Evolutionary conservation across 306 rosid genomes (phyloP), one percentile per base, ranked within the genome.

Genomic region (Castanea sativa): DNA sequence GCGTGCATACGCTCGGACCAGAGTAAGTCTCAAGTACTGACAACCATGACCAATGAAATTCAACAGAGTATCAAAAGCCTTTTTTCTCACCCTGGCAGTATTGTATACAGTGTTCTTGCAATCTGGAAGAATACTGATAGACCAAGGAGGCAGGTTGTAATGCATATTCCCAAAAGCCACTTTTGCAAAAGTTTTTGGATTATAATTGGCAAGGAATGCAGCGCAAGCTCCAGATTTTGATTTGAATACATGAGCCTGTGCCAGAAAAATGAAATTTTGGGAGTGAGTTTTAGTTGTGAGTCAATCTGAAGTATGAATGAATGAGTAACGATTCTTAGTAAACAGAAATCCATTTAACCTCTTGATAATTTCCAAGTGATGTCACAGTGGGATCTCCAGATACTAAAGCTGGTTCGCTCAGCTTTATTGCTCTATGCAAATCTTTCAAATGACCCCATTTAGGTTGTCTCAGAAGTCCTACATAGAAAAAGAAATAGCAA

Each of bases 371-470:
- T 80, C 99, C 98, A 29, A 93, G 90, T 73, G 87, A 82, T 33
- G 86, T 83, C 43, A 93, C 92, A 1, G 60, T 71, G 38, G 98
- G 97, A 80, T 91, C 92, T 51, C 85, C 92, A 23, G 98, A 90
- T 61, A 95, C 89, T 52, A 95, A 87, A 82, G 99, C 98, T 63
- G 98, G 98, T 80, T 93, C 98, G 14, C 93, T 90, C 29, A 95
- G 89, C 78, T 95, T 95, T 80, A 95, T 88, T 73, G 99, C 99
- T 82, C 97, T 86, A 73, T 95, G 97, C 74, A 95, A 84, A 88
- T 95, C 99, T 90, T 87, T 95, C 78, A 95, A 78, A 88, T 95
- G 99, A 52, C 99, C 99, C 99, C 99, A 95, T 77, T 95, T 95
- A 2, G 99, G 99, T 70, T 93, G 91, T 86, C 94, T 88, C 55